Evolutionary conservation across 164 flowering plant species (phyloP).

Genomic region (Sextonia rubra): DNA sequence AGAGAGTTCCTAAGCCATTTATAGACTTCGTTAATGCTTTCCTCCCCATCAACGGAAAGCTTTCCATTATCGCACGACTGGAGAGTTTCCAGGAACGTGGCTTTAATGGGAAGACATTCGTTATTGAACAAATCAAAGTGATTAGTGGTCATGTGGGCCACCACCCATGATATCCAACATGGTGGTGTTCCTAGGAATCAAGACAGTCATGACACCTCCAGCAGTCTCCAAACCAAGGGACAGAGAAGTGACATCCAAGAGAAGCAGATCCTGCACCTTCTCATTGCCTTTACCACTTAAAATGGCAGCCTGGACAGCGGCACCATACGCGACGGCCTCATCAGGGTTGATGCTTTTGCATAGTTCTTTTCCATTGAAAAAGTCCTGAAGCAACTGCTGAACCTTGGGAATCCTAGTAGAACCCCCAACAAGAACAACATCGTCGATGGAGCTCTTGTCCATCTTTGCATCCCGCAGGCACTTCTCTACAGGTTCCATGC

Average conservation of each 20-base stretch:
- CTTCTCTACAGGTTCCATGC: conserved; percentile 57
- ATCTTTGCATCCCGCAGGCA: conserved; percentile 52
- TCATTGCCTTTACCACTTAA: conserved; percentile 54
- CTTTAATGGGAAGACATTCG: too few relatives aligned
- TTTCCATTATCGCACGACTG: too few relatives aligned
- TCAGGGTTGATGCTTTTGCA: conserved; percentile 66
- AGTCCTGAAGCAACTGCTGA: conserved; percentile 52
- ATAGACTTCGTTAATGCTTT: too few relatives aligned
- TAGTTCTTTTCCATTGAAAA: conserved; percentile 58
- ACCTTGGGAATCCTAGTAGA: conserved; percentile 59
- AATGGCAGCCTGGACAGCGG: conserved; percentile 59
- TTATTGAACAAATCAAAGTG: too few relatives aligned
- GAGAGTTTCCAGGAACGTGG: too few relatives aligned
- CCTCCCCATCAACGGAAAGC: too few relatives aligned
- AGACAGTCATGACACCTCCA: conserved; percentile 50
- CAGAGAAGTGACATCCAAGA: conserved; percentile 54
- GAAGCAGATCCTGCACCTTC: conserved; percentile 47
- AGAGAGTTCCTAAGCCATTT: too few relatives aligned
- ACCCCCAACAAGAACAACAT: conserved; percentile 60
- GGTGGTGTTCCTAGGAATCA: conserved; percentile 49
- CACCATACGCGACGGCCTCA: conserved; percentile 63
- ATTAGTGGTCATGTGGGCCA: too few relatives aligned
- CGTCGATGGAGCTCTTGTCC: conserved; percentile 47
- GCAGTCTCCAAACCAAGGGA: conserved; percentile 47
- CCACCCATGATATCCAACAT: too few relatives aligned